Evolutionary conservation across 768 basidiomycete species (phyloP).

Genomic region (Cyclocybe aegerita): DNA sequence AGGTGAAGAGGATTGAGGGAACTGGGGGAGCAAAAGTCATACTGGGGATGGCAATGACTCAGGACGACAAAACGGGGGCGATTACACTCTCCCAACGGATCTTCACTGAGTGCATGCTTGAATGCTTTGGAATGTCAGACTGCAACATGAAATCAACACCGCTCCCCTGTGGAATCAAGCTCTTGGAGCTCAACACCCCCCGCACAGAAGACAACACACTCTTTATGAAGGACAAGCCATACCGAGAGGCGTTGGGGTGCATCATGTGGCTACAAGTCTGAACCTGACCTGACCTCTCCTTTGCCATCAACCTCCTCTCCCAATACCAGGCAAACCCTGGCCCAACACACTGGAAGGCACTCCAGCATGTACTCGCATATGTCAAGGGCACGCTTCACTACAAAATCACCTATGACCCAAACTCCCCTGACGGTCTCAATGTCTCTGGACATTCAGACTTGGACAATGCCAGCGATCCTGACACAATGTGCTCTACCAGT

Average conservation of each 20-base stretch:
- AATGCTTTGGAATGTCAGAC: constrained; percentile 11
- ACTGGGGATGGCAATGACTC: constrained; percentile 11
- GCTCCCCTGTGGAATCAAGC: constrained; percentile 7
- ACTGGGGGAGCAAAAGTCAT: constrained; percentile 6
- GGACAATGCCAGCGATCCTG: constrained; percentile 8
- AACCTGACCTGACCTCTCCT: constrained; percentile 24
- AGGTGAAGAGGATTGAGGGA: constrained; percentile 10
- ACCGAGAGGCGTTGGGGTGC: constrained; percentile 8
- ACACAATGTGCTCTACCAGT: background rate
- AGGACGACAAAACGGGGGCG: background rate
- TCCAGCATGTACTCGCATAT: constrained; percentile 20
- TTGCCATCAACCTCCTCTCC: constrained; percentile 16
- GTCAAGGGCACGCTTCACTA: constrained; percentile 15
- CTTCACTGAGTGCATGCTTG: constrained; percentile 9
- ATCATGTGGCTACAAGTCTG: constrained; percentile 23
- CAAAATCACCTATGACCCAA: constrained; percentile 8
- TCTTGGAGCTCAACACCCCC: background rate
- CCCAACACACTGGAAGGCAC: constrained; percentile 18
- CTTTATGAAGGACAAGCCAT: constrained; percentile 8
- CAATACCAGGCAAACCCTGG: no score
- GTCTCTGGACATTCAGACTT: constrained; percentile 14
- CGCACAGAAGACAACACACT: background rate
- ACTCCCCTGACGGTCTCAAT: background rate
- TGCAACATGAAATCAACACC: constrained; percentile 12
- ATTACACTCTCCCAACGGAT: constrained; percentile 8